Evolutionary conservation across 805 yeast genomes (phyloP).

Genomic region (Kluyveromyces nonfermentans): DNA sequence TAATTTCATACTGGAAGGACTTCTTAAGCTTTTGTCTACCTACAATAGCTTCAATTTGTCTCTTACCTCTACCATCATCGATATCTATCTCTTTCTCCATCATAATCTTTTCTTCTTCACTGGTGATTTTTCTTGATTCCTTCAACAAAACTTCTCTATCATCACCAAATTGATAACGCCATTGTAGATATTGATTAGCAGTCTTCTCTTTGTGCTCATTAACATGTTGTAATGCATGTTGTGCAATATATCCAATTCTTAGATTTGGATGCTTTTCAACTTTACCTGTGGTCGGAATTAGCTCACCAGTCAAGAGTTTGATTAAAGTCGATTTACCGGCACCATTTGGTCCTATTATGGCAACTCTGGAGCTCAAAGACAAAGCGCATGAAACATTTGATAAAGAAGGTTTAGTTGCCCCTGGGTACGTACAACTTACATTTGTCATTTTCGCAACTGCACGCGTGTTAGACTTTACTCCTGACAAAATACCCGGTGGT

Average conservation of each 20-base stretch:
- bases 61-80: slow-evolving; percentile 79
- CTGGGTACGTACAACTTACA: slow-evolving; percentile 86
- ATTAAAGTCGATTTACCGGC: slow-evolving; percentile 97
- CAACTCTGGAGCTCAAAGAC: slow-evolving; percentile 92
- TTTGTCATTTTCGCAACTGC: slow-evolving; percentile 82
- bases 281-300: slow-evolving; percentile 75
- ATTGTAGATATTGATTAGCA: slow-evolving; percentile 93
- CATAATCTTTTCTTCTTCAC: slow-evolving; percentile 63
- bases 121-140: slow-evolving; percentile 82
- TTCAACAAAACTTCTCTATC: slow-evolving; percentile 93
- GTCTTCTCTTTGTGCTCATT: slow-evolving; percentile 96
- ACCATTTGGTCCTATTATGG: slow-evolving; percentile 95
- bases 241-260: slow-evolving; percentile 97
- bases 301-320: slow-evolving; percentile 86
- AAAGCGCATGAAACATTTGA: slow-evolving; percentile 77
- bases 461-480: slow-evolving; percentile 90
- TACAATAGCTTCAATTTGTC: slow-evolving; percentile 86
- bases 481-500: slow-evolving; percentile 95
- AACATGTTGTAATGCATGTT: slow-evolving; percentile 95
- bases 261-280: slow-evolving; percentile 97
- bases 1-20: slow-evolving; percentile 92
- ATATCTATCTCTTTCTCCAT: slow-evolving; percentile 72
- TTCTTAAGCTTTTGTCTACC: slow-evolving; percentile 97
- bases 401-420: slow-evolving; percentile 76
- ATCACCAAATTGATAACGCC: slow-evolving; percentile 97